phyloP scores from a whole-genome alignment of 2,329 filamentous ascomycete species.

The Aureobasidium sp. region DNA sequence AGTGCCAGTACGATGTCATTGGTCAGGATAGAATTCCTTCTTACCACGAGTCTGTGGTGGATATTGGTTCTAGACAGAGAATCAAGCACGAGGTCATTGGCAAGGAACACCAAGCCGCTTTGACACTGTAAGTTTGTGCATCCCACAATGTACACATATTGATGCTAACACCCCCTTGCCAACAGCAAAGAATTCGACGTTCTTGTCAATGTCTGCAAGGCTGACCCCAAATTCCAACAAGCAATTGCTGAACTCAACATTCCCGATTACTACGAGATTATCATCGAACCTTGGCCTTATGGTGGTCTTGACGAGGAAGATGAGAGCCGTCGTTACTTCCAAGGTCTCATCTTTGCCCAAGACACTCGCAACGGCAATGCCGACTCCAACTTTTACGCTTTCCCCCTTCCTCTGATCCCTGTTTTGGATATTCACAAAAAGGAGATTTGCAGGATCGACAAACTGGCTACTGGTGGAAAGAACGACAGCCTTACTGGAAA shows the following conservation, averaged over 20 bases:
- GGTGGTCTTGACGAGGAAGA: slow-evolving; percentile 23
- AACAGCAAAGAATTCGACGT: slow-evolving; percentile 35
- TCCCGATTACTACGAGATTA: slow-evolving; percentile 21
- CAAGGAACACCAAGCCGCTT: slow-evolving; percentile 21
- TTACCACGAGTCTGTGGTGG: slow-evolving; percentile 46
- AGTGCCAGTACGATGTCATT: slow-evolving; percentile 50
- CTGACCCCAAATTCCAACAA: slow-evolving; percentile 29
- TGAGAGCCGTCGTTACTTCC: slow-evolving; percentile 22
- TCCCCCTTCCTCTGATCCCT: slow-evolving; percentile 24
- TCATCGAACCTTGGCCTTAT: slow-evolving; percentile 26
- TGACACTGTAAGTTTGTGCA: slow-evolving; percentile 19
- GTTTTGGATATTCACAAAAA: slow-evolving; percentile 28
- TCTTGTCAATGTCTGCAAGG: slow-evolving; percentile 41
- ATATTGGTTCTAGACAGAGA: slow-evolving; percentile 18
- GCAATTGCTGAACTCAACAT: slow-evolving; percentile 23
- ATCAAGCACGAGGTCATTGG: slow-evolving; percentile 23
- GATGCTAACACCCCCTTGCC: not conserved
- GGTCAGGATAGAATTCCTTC: slow-evolving; percentile 42
- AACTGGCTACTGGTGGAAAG: slow-evolving; percentile 23
- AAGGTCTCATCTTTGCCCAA: slow-evolving; percentile 24
- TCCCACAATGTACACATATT: too few species aligned
- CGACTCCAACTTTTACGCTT: slow-evolving; percentile 26
- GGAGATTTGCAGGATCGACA: slow-evolving; percentile 25
- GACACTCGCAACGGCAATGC: slow-evolving; percentile 35
- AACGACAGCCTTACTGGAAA: slow-evolving; percentile 27